Conservation (phyloP, 257 asterid genomes). For the Solanum tarapatanum region DNA sequence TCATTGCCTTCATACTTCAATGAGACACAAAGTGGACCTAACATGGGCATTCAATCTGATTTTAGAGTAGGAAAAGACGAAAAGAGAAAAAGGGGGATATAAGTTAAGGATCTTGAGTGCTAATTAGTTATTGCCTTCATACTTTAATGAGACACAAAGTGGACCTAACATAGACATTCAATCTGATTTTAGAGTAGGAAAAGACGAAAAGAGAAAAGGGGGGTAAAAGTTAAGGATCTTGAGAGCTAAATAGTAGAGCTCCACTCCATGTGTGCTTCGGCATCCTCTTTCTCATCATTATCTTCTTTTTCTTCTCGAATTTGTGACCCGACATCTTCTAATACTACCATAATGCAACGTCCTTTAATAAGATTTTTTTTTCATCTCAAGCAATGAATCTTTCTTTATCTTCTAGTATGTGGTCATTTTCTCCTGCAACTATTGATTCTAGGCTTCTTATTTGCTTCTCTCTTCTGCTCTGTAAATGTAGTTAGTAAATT, state of each 20-base stretch:
- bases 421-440: background rate
- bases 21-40: background rate
- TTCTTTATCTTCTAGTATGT: background rate
- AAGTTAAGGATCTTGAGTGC: too few relatives aligned
- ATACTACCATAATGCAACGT: background rate
- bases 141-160: background rate
- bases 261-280: background rate
- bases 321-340: background rate
- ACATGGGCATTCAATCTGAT: background rate
- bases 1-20: background rate
- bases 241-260: background rate
- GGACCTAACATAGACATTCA: background rate
- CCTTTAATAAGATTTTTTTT: background rate
- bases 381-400: background rate
- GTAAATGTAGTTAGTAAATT: background rate
- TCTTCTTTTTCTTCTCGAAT: background rate
- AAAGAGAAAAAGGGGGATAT: background rate
- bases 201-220: too few relatives aligned
- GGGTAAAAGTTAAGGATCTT: background rate
- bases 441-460: background rate
- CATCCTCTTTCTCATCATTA: background rate
- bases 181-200: background rate
- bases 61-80: background rate
- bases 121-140: background rate
- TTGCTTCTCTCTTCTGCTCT: background rate